A percentile compares a stretch with the other conserved stretches of the same genome.
phyloP scores from a whole-genome alignment of 768 basidiomycete genomes.

The Rhodotorula diobovata region DNA sequence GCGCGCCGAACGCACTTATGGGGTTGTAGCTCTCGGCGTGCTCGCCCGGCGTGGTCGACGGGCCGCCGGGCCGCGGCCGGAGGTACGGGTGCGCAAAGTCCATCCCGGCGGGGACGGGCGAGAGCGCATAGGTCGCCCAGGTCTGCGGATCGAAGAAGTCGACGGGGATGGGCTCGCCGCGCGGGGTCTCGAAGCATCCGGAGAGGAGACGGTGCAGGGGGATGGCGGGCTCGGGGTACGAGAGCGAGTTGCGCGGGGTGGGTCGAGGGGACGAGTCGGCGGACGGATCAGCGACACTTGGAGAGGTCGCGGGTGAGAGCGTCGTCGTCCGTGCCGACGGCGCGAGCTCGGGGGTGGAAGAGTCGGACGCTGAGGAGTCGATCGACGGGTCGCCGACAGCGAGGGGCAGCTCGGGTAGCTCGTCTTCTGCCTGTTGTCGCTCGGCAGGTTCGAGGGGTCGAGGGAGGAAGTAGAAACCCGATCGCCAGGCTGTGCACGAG shows the following conservation, averaged over 20 bases:
- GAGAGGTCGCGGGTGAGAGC: background rate
- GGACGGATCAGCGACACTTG: background rate
- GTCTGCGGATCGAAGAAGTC: slow-evolving; percentile 31
- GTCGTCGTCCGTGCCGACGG: background rate
- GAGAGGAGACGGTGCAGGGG: slow-evolving; percentile 12
- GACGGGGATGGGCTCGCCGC: slow-evolving; percentile 17
- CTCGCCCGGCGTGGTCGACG: background rate
- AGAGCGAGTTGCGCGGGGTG: background rate
- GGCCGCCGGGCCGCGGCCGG: too few species aligned
- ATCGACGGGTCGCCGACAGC: too few species aligned
- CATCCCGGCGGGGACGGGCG: slow-evolving; percentile 26
- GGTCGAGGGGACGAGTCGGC: background rate
- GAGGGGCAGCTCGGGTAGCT: background rate
- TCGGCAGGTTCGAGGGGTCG: background rate
- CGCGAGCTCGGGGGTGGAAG: background rate
- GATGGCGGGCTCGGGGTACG: background rate
- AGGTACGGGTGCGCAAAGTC: background rate
- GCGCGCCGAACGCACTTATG: slow-evolving; percentile 2
- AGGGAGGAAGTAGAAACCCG: slow-evolving; percentile 13
- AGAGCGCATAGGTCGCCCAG: slow-evolving; percentile 22
- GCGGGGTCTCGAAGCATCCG: slow-evolving; percentile 35
- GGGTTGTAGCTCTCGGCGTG: background rate
- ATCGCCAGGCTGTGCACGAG: background rate
- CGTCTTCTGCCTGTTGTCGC: background rate
- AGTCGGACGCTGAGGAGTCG: too few species aligned